Evolutionary conservation across 177 flowering plant genomes (phyloP).

Genomic region (Vitis hybrid): DNA sequence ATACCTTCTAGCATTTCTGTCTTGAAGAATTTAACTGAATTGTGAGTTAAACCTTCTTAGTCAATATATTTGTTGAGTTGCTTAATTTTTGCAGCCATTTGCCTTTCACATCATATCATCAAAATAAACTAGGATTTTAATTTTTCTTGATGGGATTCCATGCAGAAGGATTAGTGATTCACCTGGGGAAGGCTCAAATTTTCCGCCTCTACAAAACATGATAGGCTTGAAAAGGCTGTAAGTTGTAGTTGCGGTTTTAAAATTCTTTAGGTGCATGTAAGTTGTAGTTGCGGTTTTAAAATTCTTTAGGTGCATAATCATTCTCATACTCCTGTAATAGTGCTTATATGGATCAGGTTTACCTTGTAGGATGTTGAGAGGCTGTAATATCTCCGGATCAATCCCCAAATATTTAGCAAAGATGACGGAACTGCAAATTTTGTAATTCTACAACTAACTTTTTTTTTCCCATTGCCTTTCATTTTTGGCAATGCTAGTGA

Average conservation of each 20-base stretch:
- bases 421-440: slow-evolving; percentile 3
- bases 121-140: too few relatives aligned
- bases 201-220: slow-evolving; percentile 25
- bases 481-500: too few relatives aligned
- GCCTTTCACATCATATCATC: too few relatives aligned
- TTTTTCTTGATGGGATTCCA: background rate
- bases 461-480: background rate
- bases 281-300: too few relatives aligned
- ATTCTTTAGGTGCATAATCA: too few relatives aligned
- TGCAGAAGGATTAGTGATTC: slow-evolving; percentile 35
- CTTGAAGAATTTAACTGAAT: too few relatives aligned
- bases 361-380: slow-evolving; percentile 30
- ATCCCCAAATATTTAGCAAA: slow-evolving; percentile 23
- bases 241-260: slow-evolving; percentile 5
- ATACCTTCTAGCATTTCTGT: too few relatives aligned
- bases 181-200: slow-evolving; percentile 12
- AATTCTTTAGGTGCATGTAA: too few relatives aligned
- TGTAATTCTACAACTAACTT: slow-evolving; percentile 13
- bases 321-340: too few relatives aligned
- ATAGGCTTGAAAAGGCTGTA: slow-evolving; percentile 17
- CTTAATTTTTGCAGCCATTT: too few relatives aligned
- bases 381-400: slow-evolving; percentile 31
- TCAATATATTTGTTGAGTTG: too few relatives aligned
- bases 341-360: background rate
- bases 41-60: too few relatives aligned